A percentile compares a stretch with the other conserved stretches of the same genome.
phyloP scores from a whole-genome alignment of 2,329 filamentous ascomycete species.

The Claviceps monticola region DNA sequence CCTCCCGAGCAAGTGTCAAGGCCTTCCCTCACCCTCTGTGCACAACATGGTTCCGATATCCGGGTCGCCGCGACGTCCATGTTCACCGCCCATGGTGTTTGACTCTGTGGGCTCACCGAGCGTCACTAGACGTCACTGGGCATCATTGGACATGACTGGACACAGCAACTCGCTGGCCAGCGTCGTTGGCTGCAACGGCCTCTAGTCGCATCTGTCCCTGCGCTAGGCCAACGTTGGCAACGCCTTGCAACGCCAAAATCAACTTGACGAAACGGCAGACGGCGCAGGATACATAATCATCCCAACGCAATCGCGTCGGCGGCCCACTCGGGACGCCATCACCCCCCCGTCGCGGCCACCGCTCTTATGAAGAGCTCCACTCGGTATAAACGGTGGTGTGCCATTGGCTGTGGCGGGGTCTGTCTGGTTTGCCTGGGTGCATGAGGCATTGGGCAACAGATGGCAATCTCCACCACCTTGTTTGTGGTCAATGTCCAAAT shows the following conservation, averaged over 20 bases:
- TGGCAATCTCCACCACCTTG: conserved; percentile 10
- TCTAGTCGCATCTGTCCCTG: neutral
- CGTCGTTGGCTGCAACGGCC: neutral
- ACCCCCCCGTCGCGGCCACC: conserved; percentile 6
- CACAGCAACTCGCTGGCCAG: neutral
- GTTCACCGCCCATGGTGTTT: neutral
- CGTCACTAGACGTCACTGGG: no score
- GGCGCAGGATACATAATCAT: neutral
- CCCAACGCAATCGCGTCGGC: neutral
- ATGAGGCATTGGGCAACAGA: conserved; percentile 4
- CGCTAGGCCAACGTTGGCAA: neutral
- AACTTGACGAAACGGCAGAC: neutral
- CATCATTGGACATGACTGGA: neutral
- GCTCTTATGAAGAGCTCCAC: conserved; percentile 7
- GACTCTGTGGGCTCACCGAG: no score
- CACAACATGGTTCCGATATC: no score
- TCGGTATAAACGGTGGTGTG: conserved; percentile 5
- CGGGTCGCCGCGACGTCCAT: neutral
- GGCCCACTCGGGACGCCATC: conserved; percentile 5
- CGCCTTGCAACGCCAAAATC: neutral
- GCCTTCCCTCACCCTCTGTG: neutral
- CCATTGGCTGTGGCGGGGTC: conserved; percentile 7
- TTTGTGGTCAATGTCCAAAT: conserved; percentile 2
- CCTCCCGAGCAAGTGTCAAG: neutral
- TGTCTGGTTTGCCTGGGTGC: neutral